A percentile compares a stretch with the other conserved stretches of the same genome.
Conservation (phyloP, 2,329 filamentous ascomycete genomes). For the Colletotrichum australisinense region DNA sequence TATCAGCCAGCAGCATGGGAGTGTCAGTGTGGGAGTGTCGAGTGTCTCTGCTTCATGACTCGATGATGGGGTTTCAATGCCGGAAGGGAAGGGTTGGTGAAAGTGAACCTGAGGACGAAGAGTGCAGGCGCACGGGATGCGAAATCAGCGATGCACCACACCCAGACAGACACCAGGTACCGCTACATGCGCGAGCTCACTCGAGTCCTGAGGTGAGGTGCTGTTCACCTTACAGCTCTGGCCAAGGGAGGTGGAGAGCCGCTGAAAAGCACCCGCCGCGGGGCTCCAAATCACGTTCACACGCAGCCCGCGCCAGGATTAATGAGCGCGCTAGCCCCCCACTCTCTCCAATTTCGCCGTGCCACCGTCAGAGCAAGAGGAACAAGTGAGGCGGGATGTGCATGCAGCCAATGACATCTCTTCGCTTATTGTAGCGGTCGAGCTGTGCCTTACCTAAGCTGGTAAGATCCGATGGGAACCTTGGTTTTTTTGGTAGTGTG, state of each 20-base stretch:
- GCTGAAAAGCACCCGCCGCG: constrained; percentile 16
- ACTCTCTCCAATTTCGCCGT: not conserved
- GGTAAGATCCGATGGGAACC: constrained; percentile 7
- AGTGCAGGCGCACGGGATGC: constrained; percentile 1
- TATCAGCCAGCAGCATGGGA: constrained; percentile 1
- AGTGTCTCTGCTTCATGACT: constrained; percentile 20
- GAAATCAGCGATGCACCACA: not conserved
- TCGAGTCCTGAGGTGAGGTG: too few species aligned
- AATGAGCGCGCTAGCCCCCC: constrained; percentile 8
- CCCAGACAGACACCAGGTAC: not conserved
- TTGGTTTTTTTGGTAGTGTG: constrained; percentile 13
- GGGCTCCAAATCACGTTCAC: constrained; percentile 4
- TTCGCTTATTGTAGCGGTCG: not conserved
- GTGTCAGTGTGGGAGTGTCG: not conserved
- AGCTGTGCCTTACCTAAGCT: constrained; percentile 20
- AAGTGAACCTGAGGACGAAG: too few species aligned
- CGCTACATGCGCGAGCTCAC: constrained; percentile 27
- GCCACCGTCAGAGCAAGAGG: not conserved
- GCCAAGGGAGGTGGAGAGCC: not conserved
- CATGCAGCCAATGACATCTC: not conserved
- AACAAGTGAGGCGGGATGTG: constrained; percentile 15
- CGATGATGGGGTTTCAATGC: constrained; percentile 24
- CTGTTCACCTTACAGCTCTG: not conserved
- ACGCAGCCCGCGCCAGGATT: not conserved
- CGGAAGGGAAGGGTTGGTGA: constrained; percentile 5